A percentile compares a stretch with the other conserved stretches of the same genome.
phyloP scores from a whole-genome alignment of 208 protist genomes.

The Leishmania tropica region DNA sequence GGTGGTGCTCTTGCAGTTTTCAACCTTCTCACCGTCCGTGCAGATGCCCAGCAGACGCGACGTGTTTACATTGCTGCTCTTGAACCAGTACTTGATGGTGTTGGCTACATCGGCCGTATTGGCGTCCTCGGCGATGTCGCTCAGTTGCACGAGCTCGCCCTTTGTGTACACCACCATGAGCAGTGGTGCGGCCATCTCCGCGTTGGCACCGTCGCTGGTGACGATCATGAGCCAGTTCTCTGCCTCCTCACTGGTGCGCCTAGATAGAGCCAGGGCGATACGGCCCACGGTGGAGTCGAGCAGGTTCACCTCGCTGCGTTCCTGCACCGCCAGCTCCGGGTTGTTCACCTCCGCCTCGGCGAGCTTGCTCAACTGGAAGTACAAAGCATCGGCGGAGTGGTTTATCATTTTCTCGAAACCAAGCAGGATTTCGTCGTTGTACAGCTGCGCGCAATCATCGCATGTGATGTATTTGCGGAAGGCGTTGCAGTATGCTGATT shows the following conservation, averaged over 20 bases:
- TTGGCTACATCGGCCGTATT: conserved; percentile 40
- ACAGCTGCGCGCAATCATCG: conserved; percentile 48
- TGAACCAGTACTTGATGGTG: conserved; percentile 74
- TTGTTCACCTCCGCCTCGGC: conserved; percentile 11
- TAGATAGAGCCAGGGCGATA: conserved; percentile 44
- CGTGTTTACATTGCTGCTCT: conserved; percentile 2
- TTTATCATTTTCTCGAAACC: conserved; percentile 43
- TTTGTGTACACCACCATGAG: conserved; percentile 59
- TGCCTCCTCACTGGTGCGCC: conserved; percentile 35
- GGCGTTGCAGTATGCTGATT: conserved; percentile 58
- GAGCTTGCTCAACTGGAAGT: conserved; percentile 51
- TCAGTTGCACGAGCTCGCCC: conserved; percentile 58
- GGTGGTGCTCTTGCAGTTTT: conserved; percentile 43
- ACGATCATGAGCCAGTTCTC: conserved; percentile 82
- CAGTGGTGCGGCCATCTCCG: conserved; percentile 42
- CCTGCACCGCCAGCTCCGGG: conserved; percentile 21
- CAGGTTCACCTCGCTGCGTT: conserved; percentile 67
- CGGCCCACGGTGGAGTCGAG: conserved; percentile 65
- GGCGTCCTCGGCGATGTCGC: conserved; percentile 22
- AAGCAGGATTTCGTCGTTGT: conserved; percentile 44
- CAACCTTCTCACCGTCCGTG: conserved; percentile 47
- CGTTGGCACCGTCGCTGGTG: conserved; percentile 53
- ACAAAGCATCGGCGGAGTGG: conserved; percentile 52
- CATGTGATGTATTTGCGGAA: conserved; percentile 57
- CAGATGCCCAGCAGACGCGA: conserved; percentile 57